Evolutionary conservation across 1,284 basidiomycete genomes (phyloP).

Genomic region (Cerioporus squamosus): DNA sequence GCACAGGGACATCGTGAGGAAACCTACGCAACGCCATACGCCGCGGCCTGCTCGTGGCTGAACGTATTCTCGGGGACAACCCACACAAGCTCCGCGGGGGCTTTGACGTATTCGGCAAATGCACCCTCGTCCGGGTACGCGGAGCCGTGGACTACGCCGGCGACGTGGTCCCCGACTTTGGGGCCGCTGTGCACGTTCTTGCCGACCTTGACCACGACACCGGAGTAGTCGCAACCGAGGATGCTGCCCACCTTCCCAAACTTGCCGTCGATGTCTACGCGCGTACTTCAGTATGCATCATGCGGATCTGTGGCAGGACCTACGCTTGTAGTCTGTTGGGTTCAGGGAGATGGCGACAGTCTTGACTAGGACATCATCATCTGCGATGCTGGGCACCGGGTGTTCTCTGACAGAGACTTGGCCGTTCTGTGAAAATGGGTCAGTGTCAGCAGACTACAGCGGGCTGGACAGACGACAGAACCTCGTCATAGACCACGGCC

Average conservation of each 20-base stretch:
- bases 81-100: slow-evolving; percentile 37
- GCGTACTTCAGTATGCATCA: too few relatives aligned
- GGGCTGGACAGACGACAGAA: not conserved
- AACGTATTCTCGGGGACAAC: slow-evolving; percentile 35
- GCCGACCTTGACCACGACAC: slow-evolving; percentile 30
- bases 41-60: slow-evolving; percentile 42
- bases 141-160: slow-evolving; percentile 31
- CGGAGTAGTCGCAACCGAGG: slow-evolving; percentile 32
- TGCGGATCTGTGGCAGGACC: not conserved
- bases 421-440: not conserved
- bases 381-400: too few relatives aligned
- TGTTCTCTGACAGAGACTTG: too few relatives aligned
- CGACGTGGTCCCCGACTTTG: slow-evolving; percentile 32
- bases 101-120: slow-evolving; percentile 46
- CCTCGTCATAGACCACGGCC: slow-evolving; percentile 10
- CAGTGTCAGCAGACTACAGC: not conserved
- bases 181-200: slow-evolving; percentile 22
- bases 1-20: not conserved
- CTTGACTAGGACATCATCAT: slow-evolving; percentile 4
- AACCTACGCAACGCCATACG: slow-evolving; percentile 41
- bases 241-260: slow-evolving; percentile 22
- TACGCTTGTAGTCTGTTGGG: not conserved
- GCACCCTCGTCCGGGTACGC: slow-evolving; percentile 36
- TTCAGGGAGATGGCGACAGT: not conserved
- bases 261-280: slow-evolving; percentile 16